Evolutionary conservation across 2,329 filamentous ascomycete genomes (phyloP), one percentile per base, ranked within the genome.

Genomic region (Trichoderma sp.): DNA sequence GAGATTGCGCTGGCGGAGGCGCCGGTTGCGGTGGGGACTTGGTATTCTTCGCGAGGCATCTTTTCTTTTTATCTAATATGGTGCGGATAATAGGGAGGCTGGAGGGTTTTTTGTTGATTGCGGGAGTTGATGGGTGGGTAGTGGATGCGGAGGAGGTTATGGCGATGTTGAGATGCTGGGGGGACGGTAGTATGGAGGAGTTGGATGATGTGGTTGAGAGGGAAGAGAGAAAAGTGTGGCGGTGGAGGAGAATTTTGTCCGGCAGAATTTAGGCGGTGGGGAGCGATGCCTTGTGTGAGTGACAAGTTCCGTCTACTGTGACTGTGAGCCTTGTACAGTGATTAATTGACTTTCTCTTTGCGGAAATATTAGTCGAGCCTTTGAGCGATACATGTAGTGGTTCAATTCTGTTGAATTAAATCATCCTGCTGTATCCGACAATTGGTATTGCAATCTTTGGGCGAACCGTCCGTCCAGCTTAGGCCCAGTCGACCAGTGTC

Each of bases 41-140:
- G 88, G 80, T 93, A 94, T 68, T 87, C 84, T 84, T 93, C 91
- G 79, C 90, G 89, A 66, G 88, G 88, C 85, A 90, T 81, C 34
- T n/a, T 26, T 51, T 44, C 6, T 43, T 15, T 19, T 19, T 5
- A 21, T 30, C 5, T 47, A 10, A 15, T 57, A 28, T n/a, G 61
- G 56, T 30, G 21, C 21, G 21, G 21, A 24, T 24, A 3, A 24
- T 24, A 24, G 2, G 21, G 21, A 24, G 21, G 21, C 2, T 24
- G 21, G 21, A 3, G 2, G 48, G 3, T 48, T 48, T 21, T 4
- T 30, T 43, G 50, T 19, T 10, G 9, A n/a, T 19, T 55, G 30
- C 51, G 28, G 26, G 24, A 12, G 47, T 24, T 7, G 60, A 30
- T 24, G 60, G 15, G 44, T 19, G 26, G 15, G 44, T 19, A 14